A percentile compares a stretch with the other conserved stretches of the same genome.
Conservation (phyloP, 495 filamentous ascomycete species). For the Parathielavia hyrcaniae region DNA sequence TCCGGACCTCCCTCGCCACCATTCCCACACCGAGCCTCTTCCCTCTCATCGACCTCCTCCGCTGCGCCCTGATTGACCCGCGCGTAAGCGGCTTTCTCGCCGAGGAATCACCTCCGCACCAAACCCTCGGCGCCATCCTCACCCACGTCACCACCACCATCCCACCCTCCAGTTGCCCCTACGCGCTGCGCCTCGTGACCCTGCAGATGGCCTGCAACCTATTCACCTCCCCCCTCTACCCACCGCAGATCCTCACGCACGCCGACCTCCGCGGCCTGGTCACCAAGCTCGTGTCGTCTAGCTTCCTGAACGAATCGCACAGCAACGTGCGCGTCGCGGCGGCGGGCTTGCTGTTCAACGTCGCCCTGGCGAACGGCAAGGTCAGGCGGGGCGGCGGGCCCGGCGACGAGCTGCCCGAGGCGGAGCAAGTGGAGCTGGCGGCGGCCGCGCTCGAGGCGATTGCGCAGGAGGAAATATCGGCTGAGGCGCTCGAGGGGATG, state of each 20-base stretch:
- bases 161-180: slow-evolving; percentile 49
- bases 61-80: slow-evolving; percentile 68
- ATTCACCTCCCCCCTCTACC: slow-evolving; percentile 57
- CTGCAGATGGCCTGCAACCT: slow-evolving; percentile 57
- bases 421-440: slow-evolving; percentile 68
- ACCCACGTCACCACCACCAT: slow-evolving; percentile 47
- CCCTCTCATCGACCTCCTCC: slow-evolving; percentile 73
- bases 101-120: slow-evolving; percentile 61
- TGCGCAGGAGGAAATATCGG: slow-evolving; percentile 55
- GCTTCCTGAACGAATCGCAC: slow-evolving; percentile 51
- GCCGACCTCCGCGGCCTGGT: slow-evolving; percentile 36
- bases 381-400: slow-evolving; percentile 49
- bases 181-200: slow-evolving; percentile 75
- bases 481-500: slow-evolving; percentile 66
- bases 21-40: slow-evolving; percentile 60
- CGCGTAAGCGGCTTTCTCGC: slow-evolving; percentile 85
- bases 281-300: slow-evolving; percentile 46
- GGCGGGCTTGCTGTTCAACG: slow-evolving; percentile 75
- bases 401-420: slow-evolving; percentile 56
- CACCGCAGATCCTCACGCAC: slow-evolving; percentile 37
- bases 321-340: slow-evolving; percentile 63
- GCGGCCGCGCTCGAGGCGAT: slow-evolving; percentile 74
- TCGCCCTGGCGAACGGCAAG: slow-evolving; percentile 63
- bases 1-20: slow-evolving; percentile 44
- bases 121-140: slow-evolving; percentile 60